Evolutionary conservation across 192 early-diverging fungal genomes (phyloP), one percentile per base, ranked within the genome.

Genomic region (Podila epigama): DNA sequence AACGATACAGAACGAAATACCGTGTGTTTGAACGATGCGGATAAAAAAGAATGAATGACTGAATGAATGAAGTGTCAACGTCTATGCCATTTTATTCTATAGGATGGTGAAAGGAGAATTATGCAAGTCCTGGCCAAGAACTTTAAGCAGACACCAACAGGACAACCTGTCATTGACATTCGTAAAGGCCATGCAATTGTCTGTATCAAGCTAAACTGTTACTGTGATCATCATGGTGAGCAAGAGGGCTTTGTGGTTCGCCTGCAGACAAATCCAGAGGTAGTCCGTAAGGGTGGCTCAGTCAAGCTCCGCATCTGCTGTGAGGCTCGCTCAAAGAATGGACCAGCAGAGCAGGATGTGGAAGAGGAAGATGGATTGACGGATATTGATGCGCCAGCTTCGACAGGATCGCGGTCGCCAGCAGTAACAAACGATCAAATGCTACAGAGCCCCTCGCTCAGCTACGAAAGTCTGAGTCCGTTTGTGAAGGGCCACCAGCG

Each of bases 41-140:
- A 48, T 9, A 0, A 48, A 48, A 48, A 22, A 16, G n/a, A 22
- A 25, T 16, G 9, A 18, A 0, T 22, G 25, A 22, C 44, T 48
- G 44, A 48, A n/a, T n/a, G n/a, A n/a, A n/a, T n/a, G n/a, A n/a
- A n/a, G n/a, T n/a, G n/a, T n/a, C n/a, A n/a, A n/a, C n/a, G n/a
- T n/a, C n/a, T n/a, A n/a, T n/a, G n/a, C 44, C n/a, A 25, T 6
- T 39, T 39, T 7, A 48, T 4, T 22, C 5, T 22, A 51, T 63
- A 70, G 69, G 70, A 72, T 51, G 70, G 70, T 15, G 70, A 72
- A 33, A 62, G 70, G 44, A 51, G 68, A 56, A 77, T 77, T 20
- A 77, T 77, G 73, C 73, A 77, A 63, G 73, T 77, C 7, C 39
- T 77, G 29, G 66, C 73, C 29, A 68, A 68, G 50, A 77, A 77